These are phyloP conservation scores for Penicillium pancosmium DNA, from an alignment of 495 filamentous ascomycete genomes.

Conservation along the genomic window DNA sequence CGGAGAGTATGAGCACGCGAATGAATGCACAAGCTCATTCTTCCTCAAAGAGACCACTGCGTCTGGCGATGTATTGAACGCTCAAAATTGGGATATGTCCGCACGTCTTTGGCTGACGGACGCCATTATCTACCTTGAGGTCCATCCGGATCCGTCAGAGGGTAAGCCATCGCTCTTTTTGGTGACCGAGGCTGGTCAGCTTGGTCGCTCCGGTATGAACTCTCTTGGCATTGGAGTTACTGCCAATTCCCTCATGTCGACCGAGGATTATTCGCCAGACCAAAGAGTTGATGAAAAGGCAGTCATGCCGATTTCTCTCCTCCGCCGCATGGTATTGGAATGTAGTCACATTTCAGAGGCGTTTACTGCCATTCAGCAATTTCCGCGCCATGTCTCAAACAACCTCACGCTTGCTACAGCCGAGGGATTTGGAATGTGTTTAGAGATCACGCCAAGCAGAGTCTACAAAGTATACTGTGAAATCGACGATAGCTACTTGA, in stretches of 20 bases:
- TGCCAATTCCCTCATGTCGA: conserved; percentile 26
- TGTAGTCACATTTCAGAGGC: conserved; percentile 8
- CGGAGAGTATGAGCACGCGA: background rate
- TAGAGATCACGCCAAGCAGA: conserved; percentile 17
- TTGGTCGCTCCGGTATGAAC: conserved; percentile 33
- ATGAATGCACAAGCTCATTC: conserved; percentile 6
- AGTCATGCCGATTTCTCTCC: conserved; percentile 20
- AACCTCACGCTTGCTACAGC: conserved; percentile 28
- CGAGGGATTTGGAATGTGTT: conserved; percentile 28
- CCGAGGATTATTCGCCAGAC: conserved; percentile 21
- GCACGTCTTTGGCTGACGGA: conserved; percentile 13
- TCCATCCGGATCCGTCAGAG: conserved; percentile 21
- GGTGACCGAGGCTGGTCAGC: conserved; percentile 32
- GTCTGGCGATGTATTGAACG: conserved; percentile 18
- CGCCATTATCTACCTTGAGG: conserved; percentile 29
- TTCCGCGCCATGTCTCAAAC: conserved; percentile 29
- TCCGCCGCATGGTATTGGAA: conserved; percentile 28
- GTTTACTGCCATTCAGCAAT: conserved; percentile 10
- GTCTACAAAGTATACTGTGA: conserved; percentile 15
- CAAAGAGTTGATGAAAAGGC: background rate
- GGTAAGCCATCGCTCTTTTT: conserved; percentile 23
- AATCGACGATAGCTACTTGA: conserved; percentile 5
- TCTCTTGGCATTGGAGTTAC: conserved; percentile 21
- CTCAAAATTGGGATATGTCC: conserved; percentile 36
- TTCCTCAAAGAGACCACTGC: conserved; percentile 14